Conservation (phyloP, 2,329 filamentous ascomycete species). For the Zalaria obscura region DNA sequence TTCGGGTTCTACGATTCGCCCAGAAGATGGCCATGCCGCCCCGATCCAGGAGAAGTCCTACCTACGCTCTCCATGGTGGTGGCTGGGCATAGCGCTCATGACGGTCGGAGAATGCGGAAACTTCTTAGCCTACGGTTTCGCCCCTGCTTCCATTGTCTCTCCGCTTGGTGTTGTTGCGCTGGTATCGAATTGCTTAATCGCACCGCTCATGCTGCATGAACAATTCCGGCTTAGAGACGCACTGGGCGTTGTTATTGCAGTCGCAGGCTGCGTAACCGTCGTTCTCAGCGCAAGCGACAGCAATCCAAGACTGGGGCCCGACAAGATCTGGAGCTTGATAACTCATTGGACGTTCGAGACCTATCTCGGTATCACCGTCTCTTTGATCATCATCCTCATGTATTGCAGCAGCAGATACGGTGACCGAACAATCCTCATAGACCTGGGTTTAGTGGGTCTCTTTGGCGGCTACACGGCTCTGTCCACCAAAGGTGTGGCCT, state of each 20-base stretch:
- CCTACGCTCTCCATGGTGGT: conserved; percentile 88
- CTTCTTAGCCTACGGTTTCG: conserved; percentile 94
- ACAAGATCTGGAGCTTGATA: conserved; percentile 82
- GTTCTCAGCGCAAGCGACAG: conserved; percentile 81
- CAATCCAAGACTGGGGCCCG: conserved; percentile 80
- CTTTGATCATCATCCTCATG: conserved; percentile 63
- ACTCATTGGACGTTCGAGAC: conserved; percentile 80
- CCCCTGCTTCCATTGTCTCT: conserved; percentile 92
- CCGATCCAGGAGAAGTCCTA: conserved; percentile 51
- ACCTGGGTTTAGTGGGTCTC: conserved; percentile 80
- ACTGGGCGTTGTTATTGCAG: conserved; percentile 74
- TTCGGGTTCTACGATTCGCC: conserved; percentile 25
- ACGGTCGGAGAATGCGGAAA: conserved; percentile 87
- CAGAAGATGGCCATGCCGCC: conserved; percentile 22
- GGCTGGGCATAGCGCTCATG: conserved; percentile 86
- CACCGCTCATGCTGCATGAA: conserved; percentile 87
- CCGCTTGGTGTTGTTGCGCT: conserved; percentile 93
- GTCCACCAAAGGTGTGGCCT: conserved; percentile 91
- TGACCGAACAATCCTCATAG: conserved; percentile 75
- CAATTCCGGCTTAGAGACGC: conserved; percentile 73
- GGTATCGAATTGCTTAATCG: conserved; percentile 93
- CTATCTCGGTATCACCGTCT: conserved; percentile 65
- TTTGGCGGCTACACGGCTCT: conserved; percentile 97
- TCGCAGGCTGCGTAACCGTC: conserved; percentile 79
- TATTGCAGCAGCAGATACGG: conserved; percentile 74